Conservation (phyloP, 352 stramenopile species). For the Paralagenidium karlingii region DNA sequence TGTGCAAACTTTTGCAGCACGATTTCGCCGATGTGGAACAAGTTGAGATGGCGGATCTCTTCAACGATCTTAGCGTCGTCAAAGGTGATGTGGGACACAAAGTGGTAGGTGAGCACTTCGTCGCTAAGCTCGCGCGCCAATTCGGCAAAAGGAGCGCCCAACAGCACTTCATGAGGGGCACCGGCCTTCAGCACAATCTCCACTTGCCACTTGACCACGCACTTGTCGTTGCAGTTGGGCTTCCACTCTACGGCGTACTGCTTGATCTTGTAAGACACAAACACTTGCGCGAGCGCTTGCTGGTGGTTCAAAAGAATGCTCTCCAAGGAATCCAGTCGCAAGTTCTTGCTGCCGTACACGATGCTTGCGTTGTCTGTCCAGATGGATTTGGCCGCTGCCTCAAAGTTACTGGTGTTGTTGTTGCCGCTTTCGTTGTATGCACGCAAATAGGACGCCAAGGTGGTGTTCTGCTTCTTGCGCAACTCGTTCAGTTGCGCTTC, state of each 20-base stretch:
- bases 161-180: constrained; percentile 32
- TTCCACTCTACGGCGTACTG: constrained; percentile 77
- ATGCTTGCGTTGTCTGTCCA: constrained; percentile 61
- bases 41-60: constrained; percentile 65
- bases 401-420: constrained; percentile 29
- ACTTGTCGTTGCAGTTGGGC: constrained; percentile 47
- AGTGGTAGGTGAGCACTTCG: constrained; percentile 53
- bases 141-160: constrained; percentile 53
- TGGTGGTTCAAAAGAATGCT: constrained; percentile 51
- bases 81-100: constrained; percentile 72
- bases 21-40: constrained; percentile 39
- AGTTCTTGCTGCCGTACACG: constrained; percentile 43
- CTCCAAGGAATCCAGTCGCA: constrained; percentile 23
- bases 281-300: constrained; percentile 36
- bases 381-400: constrained; percentile 29
- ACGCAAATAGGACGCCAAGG: constrained; percentile 49
- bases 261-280: constrained; percentile 72
- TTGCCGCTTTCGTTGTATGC: constrained; percentile 70
- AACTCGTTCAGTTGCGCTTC: constrained; percentile 60
- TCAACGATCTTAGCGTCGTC: constrained; percentile 63
- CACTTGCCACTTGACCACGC: constrained; percentile 60
- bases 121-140: constrained; percentile 30
- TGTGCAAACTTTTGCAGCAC: constrained; percentile 32
- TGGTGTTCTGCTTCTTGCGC: constrained; percentile 72
- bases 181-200: constrained; percentile 36